These are phyloP conservation scores for Parastagonospora avenae DNA, from an alignment of 2,329 filamentous ascomycete species.

Conservation along the genomic window DNA sequence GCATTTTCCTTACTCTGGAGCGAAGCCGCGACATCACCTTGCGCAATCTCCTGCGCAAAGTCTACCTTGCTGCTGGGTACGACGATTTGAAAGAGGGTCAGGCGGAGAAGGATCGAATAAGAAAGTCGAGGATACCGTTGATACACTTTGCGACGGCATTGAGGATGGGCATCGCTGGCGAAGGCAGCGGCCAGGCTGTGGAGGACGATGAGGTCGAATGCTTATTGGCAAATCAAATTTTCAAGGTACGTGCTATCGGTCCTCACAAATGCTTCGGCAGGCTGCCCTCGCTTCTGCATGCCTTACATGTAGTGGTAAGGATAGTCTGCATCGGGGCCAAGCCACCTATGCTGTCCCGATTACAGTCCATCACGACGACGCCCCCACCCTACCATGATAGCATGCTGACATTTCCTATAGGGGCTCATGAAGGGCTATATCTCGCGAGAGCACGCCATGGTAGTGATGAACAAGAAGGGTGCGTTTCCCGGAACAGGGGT, in stretches of 20 bases:
- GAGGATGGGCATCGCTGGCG: slow-evolving; percentile 68
- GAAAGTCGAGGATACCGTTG: slow-evolving; percentile 77
- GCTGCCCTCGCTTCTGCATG: slow-evolving; percentile 4
- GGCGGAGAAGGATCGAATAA: slow-evolving; percentile 64
- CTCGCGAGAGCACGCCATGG: slow-evolving; percentile 82
- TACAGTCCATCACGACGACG: not conserved
- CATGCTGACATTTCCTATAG: slow-evolving; percentile 53
- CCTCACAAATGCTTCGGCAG: slow-evolving; percentile 15
- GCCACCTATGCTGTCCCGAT: slow-evolving; percentile 13
- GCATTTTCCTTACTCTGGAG: slow-evolving; percentile 94
- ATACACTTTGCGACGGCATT: slow-evolving; percentile 85
- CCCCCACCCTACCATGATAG: not conserved
- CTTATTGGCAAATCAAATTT: slow-evolving; percentile 93
- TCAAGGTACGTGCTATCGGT: slow-evolving; percentile 71
- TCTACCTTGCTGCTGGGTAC: slow-evolving; percentile 83
- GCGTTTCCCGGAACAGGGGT: slow-evolving; percentile 91
- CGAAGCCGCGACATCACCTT: slow-evolving; percentile 88
- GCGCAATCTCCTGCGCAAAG: slow-evolving; percentile 88
- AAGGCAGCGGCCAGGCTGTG: slow-evolving; percentile 61
- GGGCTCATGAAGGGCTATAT: slow-evolving; percentile 98
- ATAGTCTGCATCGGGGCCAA: not conserved
- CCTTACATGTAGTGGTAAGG: slow-evolving; percentile 3
- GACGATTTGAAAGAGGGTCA: slow-evolving; percentile 73
- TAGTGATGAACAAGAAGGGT: slow-evolving; percentile 90
- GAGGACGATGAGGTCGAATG: slow-evolving; percentile 96